Conservation (phyloP, 768 basidiomycete species). For the Tubosaeta sp. region DNA sequence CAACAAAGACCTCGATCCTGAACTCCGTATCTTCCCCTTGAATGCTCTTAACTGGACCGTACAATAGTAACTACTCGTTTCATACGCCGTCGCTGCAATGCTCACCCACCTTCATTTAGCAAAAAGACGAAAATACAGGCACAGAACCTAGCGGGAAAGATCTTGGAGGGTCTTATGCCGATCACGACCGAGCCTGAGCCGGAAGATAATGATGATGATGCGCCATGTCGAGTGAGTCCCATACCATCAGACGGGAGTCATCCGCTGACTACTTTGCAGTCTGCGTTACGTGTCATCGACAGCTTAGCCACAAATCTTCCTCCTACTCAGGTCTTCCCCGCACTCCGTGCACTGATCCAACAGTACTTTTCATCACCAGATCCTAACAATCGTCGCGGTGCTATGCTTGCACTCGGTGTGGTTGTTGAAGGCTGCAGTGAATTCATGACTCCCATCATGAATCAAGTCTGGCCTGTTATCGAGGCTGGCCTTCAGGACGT, state of each 20-base stretch:
- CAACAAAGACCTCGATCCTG: constrained; percentile 69
- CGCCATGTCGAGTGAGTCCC: constrained; percentile 76
- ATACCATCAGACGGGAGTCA: background rate
- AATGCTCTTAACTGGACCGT: constrained; percentile 97
- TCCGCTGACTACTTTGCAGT: constrained; percentile 40
- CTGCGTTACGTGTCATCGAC: constrained; percentile 93
- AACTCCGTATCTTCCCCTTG: constrained; percentile 83
- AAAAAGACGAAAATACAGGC: constrained; percentile 96
- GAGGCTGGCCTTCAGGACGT: constrained; percentile 82
- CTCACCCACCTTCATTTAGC: constrained; percentile 38
- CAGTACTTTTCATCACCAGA: constrained; percentile 83
- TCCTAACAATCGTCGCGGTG: constrained; percentile 78
- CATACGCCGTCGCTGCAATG: background rate
- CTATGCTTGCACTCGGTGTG: constrained; percentile 93
- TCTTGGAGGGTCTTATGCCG: constrained; percentile 90
- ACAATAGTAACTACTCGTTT: constrained; percentile 65
- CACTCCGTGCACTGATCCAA: constrained; percentile 76
- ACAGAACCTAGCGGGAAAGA: constrained; percentile 75
- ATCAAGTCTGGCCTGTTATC: constrained; percentile 90
- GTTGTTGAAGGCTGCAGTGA: constrained; percentile 97
- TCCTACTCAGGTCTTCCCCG: constrained; percentile 93
- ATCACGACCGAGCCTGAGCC: constrained; percentile 93
- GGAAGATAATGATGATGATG: constrained; percentile 89
- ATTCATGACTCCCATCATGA: constrained; percentile 92
- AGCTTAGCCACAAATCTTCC: constrained; percentile 88